Base-by-base conservation (phyloP, 352 stramenopile species). In the Hyaloperonospora arabidopsidis region DNA sequence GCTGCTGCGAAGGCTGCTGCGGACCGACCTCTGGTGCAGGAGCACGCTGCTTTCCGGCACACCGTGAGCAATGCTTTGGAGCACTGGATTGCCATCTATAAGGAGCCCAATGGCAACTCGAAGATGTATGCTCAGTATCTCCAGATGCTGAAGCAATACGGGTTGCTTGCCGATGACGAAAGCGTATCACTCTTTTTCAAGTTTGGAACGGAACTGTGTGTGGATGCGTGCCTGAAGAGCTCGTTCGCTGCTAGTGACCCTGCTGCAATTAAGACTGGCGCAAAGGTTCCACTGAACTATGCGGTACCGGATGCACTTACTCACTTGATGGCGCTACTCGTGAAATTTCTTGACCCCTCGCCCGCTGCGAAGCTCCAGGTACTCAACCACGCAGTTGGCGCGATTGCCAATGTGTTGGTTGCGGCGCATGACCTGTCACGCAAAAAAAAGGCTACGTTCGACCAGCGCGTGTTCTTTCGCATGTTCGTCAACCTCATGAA, bases 381-480 rank as follows among this genome's bases (percentile, higher is more conserved):
- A 43, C 63, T 98, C 41, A 98, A 98, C 72, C 96, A 98, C 67
- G 93, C 97, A 29, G 86, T 98, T 10, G 91, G 89, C 29, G 89
- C 93, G 17, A 92, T 97, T 56, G 87, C 95, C n/a, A 92, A 97
- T 43, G 87, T 95, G 39, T 79, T 98, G 55, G 91, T 98, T 40
- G 89, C 86, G 7, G 63, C 83, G 2, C 82, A 93, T 46, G 82
- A 94, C 45, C 52, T 86, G 39, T 83, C 77, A 28, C 77, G 79
- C 55, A 93, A 92, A 67, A 89, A 89, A 63, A 88, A 93, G 57
- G 70, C 64, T 10, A 51, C 67, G 5, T 99, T 98, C 61, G 97
- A 99, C 67, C 96, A 98, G 65, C 85, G 96, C 39, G 96, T 98
- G 32, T 99, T 98, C 82, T 99, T 98, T 73, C 87, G 96, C 46